Percentiles rank a stretch among this genome's conserved stretches.
Conservation (phyloP, 345 rosid species). For the Luvunga scandens region DNA sequence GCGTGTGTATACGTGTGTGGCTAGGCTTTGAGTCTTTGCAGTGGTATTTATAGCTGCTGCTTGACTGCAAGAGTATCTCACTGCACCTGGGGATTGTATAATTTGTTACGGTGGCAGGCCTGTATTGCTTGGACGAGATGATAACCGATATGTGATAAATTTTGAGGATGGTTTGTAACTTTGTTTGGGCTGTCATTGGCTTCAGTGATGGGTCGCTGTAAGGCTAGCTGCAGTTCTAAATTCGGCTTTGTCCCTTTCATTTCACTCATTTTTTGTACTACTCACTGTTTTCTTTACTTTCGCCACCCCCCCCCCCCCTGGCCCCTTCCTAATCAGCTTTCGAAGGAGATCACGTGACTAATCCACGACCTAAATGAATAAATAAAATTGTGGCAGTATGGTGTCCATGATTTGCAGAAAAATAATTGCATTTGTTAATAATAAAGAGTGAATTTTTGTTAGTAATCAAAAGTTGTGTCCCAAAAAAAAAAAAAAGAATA, state of each 20-base stretch:
- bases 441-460: neutral
- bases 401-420: neutral
- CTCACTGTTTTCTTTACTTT: neutral
- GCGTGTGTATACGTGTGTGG: constrained; percentile 3
- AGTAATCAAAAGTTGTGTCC: neutral
- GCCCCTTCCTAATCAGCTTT: neutral
- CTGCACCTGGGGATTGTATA: neutral
- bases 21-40: neutral
- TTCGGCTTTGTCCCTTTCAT: neutral
- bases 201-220: neutral
- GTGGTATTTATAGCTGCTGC: constrained; percentile 1
- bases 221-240: neutral
- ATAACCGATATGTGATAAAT: neutral
- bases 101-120: neutral
- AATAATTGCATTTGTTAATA: neutral
- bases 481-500: no score
- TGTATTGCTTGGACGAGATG: neutral
- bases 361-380: neutral
- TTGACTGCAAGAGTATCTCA: neutral
- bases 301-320: no score
- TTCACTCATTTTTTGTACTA: neutral
- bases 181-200: constrained; percentile 9
- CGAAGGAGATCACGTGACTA: neutral
- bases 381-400: neutral
- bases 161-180: neutral